Base-by-base conservation (phyloP, 495 filamentous ascomycete species). In the Aspergillus steynii region DNA sequence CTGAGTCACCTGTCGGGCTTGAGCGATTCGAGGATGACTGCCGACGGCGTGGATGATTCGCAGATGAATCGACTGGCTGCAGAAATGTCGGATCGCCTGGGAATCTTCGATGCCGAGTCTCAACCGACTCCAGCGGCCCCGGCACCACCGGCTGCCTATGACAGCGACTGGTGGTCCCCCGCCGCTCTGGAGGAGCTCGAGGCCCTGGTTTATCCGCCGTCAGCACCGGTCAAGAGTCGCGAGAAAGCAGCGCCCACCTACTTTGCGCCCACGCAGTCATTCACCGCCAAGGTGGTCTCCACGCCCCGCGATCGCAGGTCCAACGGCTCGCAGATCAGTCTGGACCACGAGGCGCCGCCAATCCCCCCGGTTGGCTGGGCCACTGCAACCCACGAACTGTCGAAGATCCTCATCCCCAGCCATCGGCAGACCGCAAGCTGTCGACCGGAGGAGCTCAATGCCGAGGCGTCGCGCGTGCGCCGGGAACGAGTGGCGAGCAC, bases 1-100 rank as follows among this genome's bases (percentile, higher is more conserved):
- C 72, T 97, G 45, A 94, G 92, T 69, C 95, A 98, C 73, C 65
- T 98, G 5, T 87, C 89, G 63, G 95, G 92, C 8, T 78, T 96
- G 45, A 83, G 84, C 25, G 87, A 73, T 56, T 47, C 59, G 29
- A 58, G 42, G 8, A 29, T 32, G 32, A 48, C 28, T 15, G 25
- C 37, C 1, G 29, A 57, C 3, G 29, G 9, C 3, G 12, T 26
- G 20, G 50, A 58, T 20, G 56, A 64, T 58, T 15, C 51, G 4
- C 31, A 49, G 15, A 56, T 65, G 50, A 64, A 59, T 54, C 67
- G 65, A 15, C 49, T 72, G 25, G 66, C 69, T 20, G 56, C 61
- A 8, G 71, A 72, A 27, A 73, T 74, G 71, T 71, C 64, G 14
- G 65, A 61, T 29, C 64, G 68, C 8, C 58, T 72, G 53, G 64